Evolutionary conservation across 306 rosid species (phyloP), one percentile per base, ranked within the genome.

Genomic region (Aeschynomene evenia): DNA sequence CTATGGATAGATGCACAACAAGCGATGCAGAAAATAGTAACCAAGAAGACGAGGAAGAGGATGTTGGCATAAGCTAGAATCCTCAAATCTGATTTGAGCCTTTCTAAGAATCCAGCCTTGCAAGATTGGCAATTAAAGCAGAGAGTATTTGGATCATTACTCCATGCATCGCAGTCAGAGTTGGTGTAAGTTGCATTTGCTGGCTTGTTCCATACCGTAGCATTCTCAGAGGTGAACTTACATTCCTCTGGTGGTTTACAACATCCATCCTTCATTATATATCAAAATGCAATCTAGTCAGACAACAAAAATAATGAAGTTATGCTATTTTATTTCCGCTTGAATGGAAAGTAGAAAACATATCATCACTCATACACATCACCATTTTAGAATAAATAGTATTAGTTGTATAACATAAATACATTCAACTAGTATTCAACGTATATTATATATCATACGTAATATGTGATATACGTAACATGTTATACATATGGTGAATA

Each of bases 1-100:
- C 58, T 86, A 79, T 93, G 88, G 80, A 91, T 82, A 88, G 88
- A 93, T 2, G 97, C 97, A 21, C 96, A 90, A 60, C 97, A 90
- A 1, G 96, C 98, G 16, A 88, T 21, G 2, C 91, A 80, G 77
- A 88, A 93, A 1, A 93, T 88, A 18, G 88, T 51, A n/a, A 88
- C 54, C 36, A 90, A 96, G 79, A 90, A 64, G 45, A 93, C 13
- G 2, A 90, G 72, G 83, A 86, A 29, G 5, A 86, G 58, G 10
- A 88, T 66, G 77, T 90, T 90, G 21, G 86, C 70, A 66, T 82
- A 15, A 4, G 93, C 88, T 28, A 79, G 87, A 81, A 79, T 85
- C 83, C 85, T 86, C 98, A 96, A 93, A 20, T 81, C 53, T n/a
- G n/a, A 9, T 70, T 73, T 88, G 11, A 90, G 14, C 81, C 85